Conservation (phyloP, 2,329 filamentous ascomycete genomes). For the Aspergillus unguis region DNA sequence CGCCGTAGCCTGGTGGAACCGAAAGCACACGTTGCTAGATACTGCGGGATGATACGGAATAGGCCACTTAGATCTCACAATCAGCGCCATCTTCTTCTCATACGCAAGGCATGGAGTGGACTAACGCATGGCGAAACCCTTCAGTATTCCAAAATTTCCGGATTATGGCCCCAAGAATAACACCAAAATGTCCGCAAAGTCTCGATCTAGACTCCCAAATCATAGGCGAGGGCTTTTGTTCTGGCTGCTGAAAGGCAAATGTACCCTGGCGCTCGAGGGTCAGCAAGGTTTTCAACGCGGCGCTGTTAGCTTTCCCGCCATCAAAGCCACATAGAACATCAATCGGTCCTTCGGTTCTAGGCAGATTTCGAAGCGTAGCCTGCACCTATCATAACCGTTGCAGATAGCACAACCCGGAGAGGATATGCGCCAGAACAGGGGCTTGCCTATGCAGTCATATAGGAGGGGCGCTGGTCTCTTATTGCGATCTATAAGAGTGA, state of each 20-base stretch:
- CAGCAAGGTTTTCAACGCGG: neutral
- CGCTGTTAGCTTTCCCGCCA: neutral
- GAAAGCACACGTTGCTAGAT: neutral
- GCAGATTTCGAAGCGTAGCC: neutral
- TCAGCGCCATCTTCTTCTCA: neutral
- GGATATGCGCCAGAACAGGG: neutral
- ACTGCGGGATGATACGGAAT: neutral
- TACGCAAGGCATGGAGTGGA: no score
- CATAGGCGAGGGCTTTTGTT: neutral
- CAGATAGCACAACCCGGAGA: neutral
- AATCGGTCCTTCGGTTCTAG: conserved; percentile 1
- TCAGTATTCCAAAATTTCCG: neutral
- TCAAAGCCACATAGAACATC: conserved; percentile 4
- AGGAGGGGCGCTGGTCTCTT: neutral
- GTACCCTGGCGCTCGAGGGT: neutral
- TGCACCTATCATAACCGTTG: neutral
- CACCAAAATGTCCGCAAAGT: neutral
- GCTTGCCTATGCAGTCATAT: neutral
- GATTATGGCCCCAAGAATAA: neutral
- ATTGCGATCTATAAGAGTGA: neutral
- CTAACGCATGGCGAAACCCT: neutral
- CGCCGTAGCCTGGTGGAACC: neutral
- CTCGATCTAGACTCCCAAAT: neutral
- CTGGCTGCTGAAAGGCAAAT: neutral
- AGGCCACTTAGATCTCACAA: neutral